Conservation (phyloP, 2,329 filamentous ascomycete genomes). For the Pseudocercospora vitis region DNA sequence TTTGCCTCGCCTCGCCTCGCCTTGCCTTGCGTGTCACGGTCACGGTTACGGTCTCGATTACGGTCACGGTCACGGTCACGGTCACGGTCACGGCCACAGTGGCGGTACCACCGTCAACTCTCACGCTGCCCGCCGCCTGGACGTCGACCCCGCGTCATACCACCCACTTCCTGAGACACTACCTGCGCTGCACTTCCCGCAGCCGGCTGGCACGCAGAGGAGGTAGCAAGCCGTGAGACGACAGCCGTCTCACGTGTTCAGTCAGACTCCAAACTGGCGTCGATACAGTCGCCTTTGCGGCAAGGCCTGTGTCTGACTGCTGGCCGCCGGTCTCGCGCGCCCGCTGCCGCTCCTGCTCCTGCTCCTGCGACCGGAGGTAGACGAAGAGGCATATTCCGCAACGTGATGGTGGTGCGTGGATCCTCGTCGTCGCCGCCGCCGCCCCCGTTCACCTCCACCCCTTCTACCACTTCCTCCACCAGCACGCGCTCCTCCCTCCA, state of each 20-base stretch:
- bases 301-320: conserved; percentile 30
- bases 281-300: conserved; percentile 35
- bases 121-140: no score
- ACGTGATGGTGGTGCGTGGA: conserved; percentile 36
- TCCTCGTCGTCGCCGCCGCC: conserved; percentile 24
- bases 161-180: not conserved
- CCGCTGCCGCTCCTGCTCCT: no score
- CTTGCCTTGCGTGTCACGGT: no score
- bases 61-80: no score
- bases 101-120: no score
- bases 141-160: conserved; percentile 2
- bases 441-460: conserved; percentile 32
- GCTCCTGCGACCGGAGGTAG: conserved; percentile 21
- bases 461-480: conserved; percentile 30
- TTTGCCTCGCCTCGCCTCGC: no score
- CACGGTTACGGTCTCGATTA: no score
- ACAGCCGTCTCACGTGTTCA: conserved; percentile 27
- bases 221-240: conserved; percentile 26
- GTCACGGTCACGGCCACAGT: no score
- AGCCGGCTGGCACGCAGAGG: conserved; percentile 15
- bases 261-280: conserved; percentile 36
- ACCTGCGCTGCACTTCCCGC: no score
- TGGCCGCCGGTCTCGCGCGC: conserved; percentile 18
- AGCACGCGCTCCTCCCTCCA: conserved; percentile 26
- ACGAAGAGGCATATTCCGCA: conserved; percentile 29